Conservation (phyloP, 1,284 basidiomycete genomes). For the Pseudozyma pruni region DNA sequence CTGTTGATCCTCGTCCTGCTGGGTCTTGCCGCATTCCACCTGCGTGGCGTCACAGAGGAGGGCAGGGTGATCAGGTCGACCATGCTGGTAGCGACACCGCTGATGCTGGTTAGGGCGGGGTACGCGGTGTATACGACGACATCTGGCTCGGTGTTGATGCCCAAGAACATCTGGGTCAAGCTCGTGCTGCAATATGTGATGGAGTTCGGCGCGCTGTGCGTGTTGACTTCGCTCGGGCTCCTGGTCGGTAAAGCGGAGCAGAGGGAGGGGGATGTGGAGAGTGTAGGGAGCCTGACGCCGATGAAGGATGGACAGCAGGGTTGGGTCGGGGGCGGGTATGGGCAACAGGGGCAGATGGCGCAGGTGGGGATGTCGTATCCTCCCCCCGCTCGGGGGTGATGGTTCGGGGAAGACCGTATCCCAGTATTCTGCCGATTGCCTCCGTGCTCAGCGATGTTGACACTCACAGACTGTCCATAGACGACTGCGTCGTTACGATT, state of each 20-base stretch:
- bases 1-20: conserved; percentile 3
- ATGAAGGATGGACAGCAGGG: too few species aligned
- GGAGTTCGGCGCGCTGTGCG: conserved; percentile 12
- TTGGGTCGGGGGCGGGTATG: too few species aligned
- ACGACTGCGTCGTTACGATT: too few species aligned
- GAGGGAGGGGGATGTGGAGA: neutral
- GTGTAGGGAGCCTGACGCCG: too few species aligned
- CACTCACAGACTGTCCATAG: too few species aligned
- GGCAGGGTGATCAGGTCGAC: conserved; percentile 1
- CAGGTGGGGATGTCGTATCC: too few species aligned
- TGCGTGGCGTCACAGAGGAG: neutral
- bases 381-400: too few species aligned
- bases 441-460: too few species aligned
- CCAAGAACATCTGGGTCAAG: conserved; percentile 23
- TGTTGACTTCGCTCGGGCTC: conserved; percentile 10
- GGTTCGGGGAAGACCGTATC: too few species aligned
- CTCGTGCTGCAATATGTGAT: conserved; percentile 21
- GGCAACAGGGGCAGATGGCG: too few species aligned
- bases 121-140: conserved; percentile 18
- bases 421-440: too few species aligned
- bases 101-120: conserved; percentile 18
- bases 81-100: neutral
- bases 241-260: neutral
- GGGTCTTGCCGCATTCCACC: neutral
- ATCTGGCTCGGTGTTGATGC: conserved; percentile 1